Base-by-base conservation (phyloP, 768 basidiomycete genomes). In the Podaxis rugospora region DNA sequence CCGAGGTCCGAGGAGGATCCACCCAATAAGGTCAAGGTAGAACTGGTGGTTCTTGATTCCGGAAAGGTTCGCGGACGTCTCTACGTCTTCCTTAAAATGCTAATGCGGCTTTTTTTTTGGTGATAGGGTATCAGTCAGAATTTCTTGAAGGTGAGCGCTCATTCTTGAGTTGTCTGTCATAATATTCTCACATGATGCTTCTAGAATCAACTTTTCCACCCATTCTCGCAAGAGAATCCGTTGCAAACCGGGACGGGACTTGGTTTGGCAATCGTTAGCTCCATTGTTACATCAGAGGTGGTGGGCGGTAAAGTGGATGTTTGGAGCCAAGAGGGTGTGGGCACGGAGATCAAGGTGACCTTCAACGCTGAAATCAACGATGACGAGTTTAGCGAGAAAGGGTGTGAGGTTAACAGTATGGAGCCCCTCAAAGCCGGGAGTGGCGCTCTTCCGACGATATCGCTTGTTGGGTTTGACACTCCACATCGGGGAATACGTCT, bases 201-300 rank as follows among this genome's bases (percentile, higher is more conserved):
- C 42, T 44, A 91, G 90, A 94, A 97, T 66, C 92, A 95, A 75
- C 79, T 98, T 4, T 98, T 97, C 77, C 95, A 96, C 66, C 95
- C 95, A 0, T 98, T 98, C 75, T 94, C 94, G 0, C 95, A 98
- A 76, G 95, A 97, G 73, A 95, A 96, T 66, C 94, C 95, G 0
- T 72, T 96, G 4, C 93, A 95, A 68, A 87, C 93, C 1, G 95
- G 95, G 1, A 97, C 95, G 1, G 95, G 95, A 4, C 83, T 98
- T 6, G 95, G 95, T 9, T 85, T 97, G 23, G 95, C 95, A 35
- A 97, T 98, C 65, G 95, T 97, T 69, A 93, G 90, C 76, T 93
- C 89, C 66, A 97, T 97, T 64, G 84, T 95, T 39, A 85, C 84
- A 14, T 93, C 92, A 2, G 87, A 90, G 49, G 90, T 87, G 64